These are phyloP conservation scores for Plasmodium yoelii DNA, from an alignment of 169 alveolate species.

Conservation along the genomic window DNA sequence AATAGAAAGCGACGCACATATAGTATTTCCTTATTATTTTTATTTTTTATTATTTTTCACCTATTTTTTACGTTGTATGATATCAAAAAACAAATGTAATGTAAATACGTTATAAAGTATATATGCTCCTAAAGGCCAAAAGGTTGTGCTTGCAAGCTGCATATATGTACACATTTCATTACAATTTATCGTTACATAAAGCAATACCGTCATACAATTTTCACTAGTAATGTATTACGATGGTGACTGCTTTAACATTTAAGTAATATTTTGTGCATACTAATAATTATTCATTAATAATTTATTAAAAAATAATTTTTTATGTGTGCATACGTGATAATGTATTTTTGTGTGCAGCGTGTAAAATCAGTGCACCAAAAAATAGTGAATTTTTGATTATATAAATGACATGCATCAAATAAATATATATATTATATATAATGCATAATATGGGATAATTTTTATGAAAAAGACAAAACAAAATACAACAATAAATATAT, in stretches of 20 bases:
- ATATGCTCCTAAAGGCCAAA: constrained; percentile 20
- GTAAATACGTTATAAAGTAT: constrained; percentile 6
- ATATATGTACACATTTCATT: constrained; percentile 35
- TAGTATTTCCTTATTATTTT: constrained; percentile 9
- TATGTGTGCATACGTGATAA: constrained; percentile 44
- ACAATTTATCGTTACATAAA: constrained; percentile 40
- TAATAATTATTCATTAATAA: constrained; percentile 32
- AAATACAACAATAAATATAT: constrained; percentile 8
- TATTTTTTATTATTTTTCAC: constrained; percentile 10
- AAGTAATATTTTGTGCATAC: constrained; percentile 35
- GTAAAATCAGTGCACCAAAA: constrained; percentile 72
- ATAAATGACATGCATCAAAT: background rate
- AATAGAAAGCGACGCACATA: constrained; percentile 4
- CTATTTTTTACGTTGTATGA: constrained; percentile 29
- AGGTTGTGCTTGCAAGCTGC: constrained; percentile 31
- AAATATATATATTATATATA: background rate
- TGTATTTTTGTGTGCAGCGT: constrained; percentile 67
- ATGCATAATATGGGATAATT: constrained; percentile 18
- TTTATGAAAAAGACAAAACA: constrained; percentile 6
- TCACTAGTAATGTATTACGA: constrained; percentile 22
- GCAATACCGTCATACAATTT: constrained; percentile 39
- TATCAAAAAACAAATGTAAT: constrained; percentile 4
- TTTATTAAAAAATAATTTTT: constrained; percentile 37
- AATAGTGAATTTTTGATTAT: constrained; percentile 19
- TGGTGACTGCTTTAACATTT: constrained; percentile 29